Evolutionary conservation across 352 stramenopile species (phyloP).

Genomic region (Plasmopara viticola): DNA sequence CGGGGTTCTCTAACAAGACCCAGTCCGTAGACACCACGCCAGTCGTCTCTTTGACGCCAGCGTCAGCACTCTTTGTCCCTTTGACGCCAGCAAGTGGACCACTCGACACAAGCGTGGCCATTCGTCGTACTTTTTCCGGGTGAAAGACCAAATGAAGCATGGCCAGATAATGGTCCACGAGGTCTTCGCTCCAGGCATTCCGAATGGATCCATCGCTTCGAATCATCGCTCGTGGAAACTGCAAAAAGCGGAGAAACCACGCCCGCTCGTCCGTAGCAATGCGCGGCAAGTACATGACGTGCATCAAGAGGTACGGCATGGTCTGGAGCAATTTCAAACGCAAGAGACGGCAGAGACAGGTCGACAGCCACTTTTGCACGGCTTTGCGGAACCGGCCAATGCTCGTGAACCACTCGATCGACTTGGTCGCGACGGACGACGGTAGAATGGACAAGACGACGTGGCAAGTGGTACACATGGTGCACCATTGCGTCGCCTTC

Average conservation of each 20-base stretch:
- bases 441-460: constrained; percentile 72
- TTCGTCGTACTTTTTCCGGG: constrained; percentile 65
- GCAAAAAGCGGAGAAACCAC: constrained; percentile 74
- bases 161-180: constrained; percentile 80
- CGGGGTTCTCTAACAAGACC: constrained; percentile 79
- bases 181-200: constrained; percentile 70
- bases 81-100: constrained; percentile 28
- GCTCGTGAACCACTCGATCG: constrained; percentile 76
- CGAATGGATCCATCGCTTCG: constrained; percentile 41
- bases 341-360: constrained; percentile 57
- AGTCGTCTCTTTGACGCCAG: constrained; percentile 26
- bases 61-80: constrained; percentile 20
- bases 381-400: constrained; percentile 67
- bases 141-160: constrained; percentile 86
- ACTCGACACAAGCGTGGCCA: constrained; percentile 69
- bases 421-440: constrained; percentile 69
- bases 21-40: constrained; percentile 59
- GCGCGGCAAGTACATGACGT: constrained; percentile 78
- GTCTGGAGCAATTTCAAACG: constrained; percentile 59
- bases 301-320: constrained; percentile 81
- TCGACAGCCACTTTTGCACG: constrained; percentile 77
- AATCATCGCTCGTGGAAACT: constrained; percentile 72
- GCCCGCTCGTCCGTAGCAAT: constrained; percentile 72
- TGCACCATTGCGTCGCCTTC: constrained; percentile 65
- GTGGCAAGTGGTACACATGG: constrained; percentile 66